Base-by-base conservation (phyloP, 768 basidiomycete genomes). In the Fomitopsis pulvina region DNA sequence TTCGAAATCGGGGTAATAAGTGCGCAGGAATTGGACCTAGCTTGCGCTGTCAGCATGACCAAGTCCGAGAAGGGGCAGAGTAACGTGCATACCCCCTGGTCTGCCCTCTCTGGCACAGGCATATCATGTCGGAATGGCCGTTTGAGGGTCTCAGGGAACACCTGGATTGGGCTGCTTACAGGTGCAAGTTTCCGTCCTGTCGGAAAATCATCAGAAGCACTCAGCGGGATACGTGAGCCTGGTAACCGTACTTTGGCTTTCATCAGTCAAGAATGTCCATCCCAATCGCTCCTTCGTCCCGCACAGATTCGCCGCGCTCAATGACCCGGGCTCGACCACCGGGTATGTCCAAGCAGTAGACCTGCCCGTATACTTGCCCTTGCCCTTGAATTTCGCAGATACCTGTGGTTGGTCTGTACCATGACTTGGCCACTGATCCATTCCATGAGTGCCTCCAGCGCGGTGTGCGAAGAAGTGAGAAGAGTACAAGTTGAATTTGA, bases 381-480 rank as follows among this genome's bases (percentile, higher is more conserved):
- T 64, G 37, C 32, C 40, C 29, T 47, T 53, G 16, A 38, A 37
- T 18, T 50, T 22, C 21, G 41, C 41, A 38, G 20, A 18, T 34
- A n/a, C 48, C 53, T 51, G 52, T 37, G 37, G 30, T 55, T 63
- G 60, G 37, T 48, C 57, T 64, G 69, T 69, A 59, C 73, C 66
- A 71, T 78, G 72, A 61, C 72, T 66, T 32, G 84, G 85, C 85
- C 85, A 87, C 65, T 71, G 73, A 65, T 82, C 81, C 85, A 88
- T 87, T 80, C 81, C 83, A 86, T 81, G 72, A 67, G 69, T 67
- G 43, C 49, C 38, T 37, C 34, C 6, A 18, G 4, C 34, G 34
- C 18, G 6, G 34, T 37, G 34, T 12, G 14, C 34, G 34, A 16
- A 18, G 18, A 18, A n/a, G n/a, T n/a, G 14, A 16, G 14, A 26